A percentile compares a stretch with the other conserved stretches of the same genome.
phyloP scores from a whole-genome alignment of 2,329 filamentous ascomycete genomes.

The Lojkania enalia region DNA sequence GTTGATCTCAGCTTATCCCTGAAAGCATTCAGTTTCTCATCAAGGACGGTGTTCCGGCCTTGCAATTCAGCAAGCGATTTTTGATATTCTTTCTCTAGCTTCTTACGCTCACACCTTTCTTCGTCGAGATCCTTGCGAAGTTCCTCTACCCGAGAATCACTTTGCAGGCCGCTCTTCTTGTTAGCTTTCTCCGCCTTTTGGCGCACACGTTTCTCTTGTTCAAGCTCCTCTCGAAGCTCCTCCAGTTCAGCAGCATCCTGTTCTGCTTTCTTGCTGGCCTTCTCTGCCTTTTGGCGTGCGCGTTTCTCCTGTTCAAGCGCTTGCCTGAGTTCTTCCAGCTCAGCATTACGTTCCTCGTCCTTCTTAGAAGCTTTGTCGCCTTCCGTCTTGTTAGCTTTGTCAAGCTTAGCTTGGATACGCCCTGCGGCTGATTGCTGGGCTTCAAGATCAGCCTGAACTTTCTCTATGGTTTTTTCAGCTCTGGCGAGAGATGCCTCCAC shows the following conservation, averaged over 20 bases:
- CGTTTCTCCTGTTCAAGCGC: slow-evolving; percentile 49
- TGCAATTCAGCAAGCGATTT: slow-evolving; percentile 64
- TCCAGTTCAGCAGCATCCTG: slow-evolving; percentile 7
- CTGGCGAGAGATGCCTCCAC: slow-evolving; percentile 44
- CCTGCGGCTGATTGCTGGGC: slow-evolving; percentile 35
- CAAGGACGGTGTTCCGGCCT: slow-evolving; percentile 64
- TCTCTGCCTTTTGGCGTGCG: slow-evolving; percentile 36
- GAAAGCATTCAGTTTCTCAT: slow-evolving; percentile 71
- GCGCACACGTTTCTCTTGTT: slow-evolving; percentile 48
- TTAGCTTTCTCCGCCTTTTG: slow-evolving; percentile 23
- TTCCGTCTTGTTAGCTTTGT: slow-evolving; percentile 39
- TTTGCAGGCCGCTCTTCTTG: slow-evolving; percentile 47
- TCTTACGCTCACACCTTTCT: slow-evolving; percentile 57
- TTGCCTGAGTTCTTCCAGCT: slow-evolving; percentile 35
- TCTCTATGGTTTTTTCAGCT: slow-evolving; percentile 39
- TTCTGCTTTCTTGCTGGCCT: slow-evolving; percentile 28
- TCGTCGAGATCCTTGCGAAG: slow-evolving; percentile 55
- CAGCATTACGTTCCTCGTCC: slow-evolving; percentile 34
- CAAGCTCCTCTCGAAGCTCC: slow-evolving; percentile 28
- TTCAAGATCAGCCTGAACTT: slow-evolving; percentile 37
- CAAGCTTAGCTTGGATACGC: slow-evolving; percentile 36
- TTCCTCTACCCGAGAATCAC: slow-evolving; percentile 50
- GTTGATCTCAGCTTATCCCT: slow-evolving; percentile 69
- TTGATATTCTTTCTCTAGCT: slow-evolving; percentile 56
- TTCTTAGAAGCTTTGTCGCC: slow-evolving; percentile 41